Evolutionary conservation across 768 basidiomycete genomes (phyloP).

Genomic region (Nidula microcarpa): DNA sequence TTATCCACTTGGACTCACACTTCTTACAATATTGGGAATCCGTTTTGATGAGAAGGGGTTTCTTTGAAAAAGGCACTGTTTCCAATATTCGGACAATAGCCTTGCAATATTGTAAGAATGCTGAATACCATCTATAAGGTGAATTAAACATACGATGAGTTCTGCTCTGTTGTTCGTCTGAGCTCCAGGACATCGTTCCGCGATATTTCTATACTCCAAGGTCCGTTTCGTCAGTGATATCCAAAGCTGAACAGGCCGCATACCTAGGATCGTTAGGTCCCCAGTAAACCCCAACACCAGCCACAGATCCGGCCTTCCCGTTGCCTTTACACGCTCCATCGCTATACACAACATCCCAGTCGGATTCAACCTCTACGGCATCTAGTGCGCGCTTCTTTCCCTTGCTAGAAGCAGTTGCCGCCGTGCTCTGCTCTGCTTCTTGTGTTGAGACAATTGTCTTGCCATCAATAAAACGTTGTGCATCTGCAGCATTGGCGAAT

Average conservation of each 20-base stretch:
- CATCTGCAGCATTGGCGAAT: slow-evolving; percentile 53
- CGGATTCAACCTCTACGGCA: slow-evolving; percentile 24
- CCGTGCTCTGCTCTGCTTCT: background rate
- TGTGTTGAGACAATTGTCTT: slow-evolving; percentile 1
- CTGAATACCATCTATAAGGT: background rate
- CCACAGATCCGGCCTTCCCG: slow-evolving; percentile 60
- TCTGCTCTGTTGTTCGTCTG: slow-evolving; percentile 92
- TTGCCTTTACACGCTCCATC: slow-evolving; percentile 90
- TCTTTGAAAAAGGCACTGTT: slow-evolving; percentile 52
- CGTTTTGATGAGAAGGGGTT: slow-evolving; percentile 69
- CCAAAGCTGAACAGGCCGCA: slow-evolving; percentile 3
- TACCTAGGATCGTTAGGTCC: slow-evolving; percentile 63
- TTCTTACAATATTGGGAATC: slow-evolving; percentile 85
- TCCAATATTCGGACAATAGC: slow-evolving; percentile 84
- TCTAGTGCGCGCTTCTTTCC: slow-evolving; percentile 27
- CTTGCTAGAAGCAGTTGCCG: slow-evolving; percentile 10
- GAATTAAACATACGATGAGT: slow-evolving; percentile 56
- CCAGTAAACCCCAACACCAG: slow-evolving; percentile 93
- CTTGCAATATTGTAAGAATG: slow-evolving; percentile 33
- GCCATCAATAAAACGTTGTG: slow-evolving; percentile 48
- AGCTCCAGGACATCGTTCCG: slow-evolving; percentile 77
- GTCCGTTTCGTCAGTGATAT: background rate
- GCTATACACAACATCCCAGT: slow-evolving; percentile 63
- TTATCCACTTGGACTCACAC: slow-evolving; percentile 40
- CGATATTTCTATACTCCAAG: slow-evolving; percentile 58